Conservation (phyloP, 768 basidiomycete species). For the Lentinula aciculospora region DNA sequence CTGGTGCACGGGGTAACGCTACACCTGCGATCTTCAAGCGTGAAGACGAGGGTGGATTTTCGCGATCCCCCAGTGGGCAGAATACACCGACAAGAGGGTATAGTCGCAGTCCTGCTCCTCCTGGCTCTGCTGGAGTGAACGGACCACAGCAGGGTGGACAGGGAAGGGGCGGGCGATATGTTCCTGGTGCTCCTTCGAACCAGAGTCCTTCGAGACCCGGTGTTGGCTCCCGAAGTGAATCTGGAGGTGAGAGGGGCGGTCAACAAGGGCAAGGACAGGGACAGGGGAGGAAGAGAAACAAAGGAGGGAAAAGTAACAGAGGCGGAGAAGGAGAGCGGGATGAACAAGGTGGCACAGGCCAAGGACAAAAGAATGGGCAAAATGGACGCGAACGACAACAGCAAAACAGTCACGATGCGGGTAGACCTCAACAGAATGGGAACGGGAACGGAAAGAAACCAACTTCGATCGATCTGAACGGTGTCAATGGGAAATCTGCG, state of each 20-base stretch:
- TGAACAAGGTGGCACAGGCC: slow-evolving; percentile 23
- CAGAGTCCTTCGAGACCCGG: not conserved
- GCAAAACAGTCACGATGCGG: slow-evolving; percentile 24
- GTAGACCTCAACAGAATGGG: slow-evolving; percentile 15
- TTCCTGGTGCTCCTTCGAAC: slow-evolving; percentile 66
- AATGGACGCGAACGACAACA: slow-evolving; percentile 22
- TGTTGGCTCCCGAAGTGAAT: slow-evolving; percentile 14
- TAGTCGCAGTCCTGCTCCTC: slow-evolving; percentile 51
- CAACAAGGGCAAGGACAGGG: slow-evolving; percentile 14
- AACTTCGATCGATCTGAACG: slow-evolving; percentile 6
- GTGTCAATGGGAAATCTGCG: not conserved
- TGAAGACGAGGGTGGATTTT: slow-evolving; percentile 80
- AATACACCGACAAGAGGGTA: slow-evolving; percentile 61
- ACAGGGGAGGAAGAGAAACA: slow-evolving; percentile 18
- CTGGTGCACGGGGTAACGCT: slow-evolving; percentile 84
- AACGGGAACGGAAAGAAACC: slow-evolving; percentile 9
- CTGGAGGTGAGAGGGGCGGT: slow-evolving; percentile 4
- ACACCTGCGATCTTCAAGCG: slow-evolving; percentile 88
- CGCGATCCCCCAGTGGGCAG: slow-evolving; percentile 45
- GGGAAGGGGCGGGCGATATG: slow-evolving; percentile 43
- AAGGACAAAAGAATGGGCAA: slow-evolving; percentile 19
- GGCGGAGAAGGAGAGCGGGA: slow-evolving; percentile 24
- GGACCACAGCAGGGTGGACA: slow-evolving; percentile 29
- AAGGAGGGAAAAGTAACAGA: slow-evolving; percentile 30
- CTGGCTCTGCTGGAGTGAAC: slow-evolving; percentile 32